Conservation (phyloP, 2,329 filamentous ascomycete genomes). For the Acrodontium crateriforme region DNA sequence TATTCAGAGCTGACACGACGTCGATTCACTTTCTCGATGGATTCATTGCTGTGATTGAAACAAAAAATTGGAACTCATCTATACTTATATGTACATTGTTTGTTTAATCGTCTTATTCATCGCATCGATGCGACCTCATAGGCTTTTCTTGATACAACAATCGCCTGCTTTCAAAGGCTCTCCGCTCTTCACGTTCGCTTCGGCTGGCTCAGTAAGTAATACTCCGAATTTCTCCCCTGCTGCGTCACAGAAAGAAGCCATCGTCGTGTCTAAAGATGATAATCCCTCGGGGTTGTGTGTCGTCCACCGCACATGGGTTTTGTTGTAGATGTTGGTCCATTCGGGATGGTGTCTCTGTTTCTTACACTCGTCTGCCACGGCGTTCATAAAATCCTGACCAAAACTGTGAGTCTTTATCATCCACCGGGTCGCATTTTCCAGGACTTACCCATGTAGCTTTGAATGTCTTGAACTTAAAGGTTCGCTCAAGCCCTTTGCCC, state of each 20-base stretch:
- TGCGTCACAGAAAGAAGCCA: slow-evolving; percentile 50
- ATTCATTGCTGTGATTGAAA: no score
- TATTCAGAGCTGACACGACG: no score
- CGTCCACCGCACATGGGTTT: slow-evolving; percentile 57
- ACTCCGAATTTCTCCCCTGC: slow-evolving; percentile 16
- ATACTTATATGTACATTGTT: no score
- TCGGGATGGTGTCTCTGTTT: slow-evolving; percentile 58
- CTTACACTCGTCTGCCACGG: slow-evolving; percentile 53
- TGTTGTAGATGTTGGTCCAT: slow-evolving; percentile 67
- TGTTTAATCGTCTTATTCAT: not conserved
- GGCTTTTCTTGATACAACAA: not conserved
- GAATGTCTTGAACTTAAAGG: slow-evolving; percentile 27
- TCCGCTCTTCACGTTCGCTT: not conserved
- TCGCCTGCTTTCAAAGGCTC: slow-evolving; percentile 1
- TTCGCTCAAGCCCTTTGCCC: slow-evolving; percentile 21
- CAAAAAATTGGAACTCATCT: no score
- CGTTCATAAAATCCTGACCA: slow-evolving; percentile 69
- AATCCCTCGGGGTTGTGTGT: slow-evolving; percentile 54
- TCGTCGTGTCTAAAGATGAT: slow-evolving; percentile 47
- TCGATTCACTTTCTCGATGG: no score
- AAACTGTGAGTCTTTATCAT: no score
- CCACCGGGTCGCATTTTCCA: no score
- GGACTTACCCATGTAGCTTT: slow-evolving; percentile 24
- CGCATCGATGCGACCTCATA: not conserved
- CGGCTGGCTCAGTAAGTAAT: slow-evolving; percentile 1